Percentiles rank a stretch among this genome's conserved stretches.
Conservation (phyloP, 805 yeast genomes). For the Hanseniaspora nectarophila region DNA sequence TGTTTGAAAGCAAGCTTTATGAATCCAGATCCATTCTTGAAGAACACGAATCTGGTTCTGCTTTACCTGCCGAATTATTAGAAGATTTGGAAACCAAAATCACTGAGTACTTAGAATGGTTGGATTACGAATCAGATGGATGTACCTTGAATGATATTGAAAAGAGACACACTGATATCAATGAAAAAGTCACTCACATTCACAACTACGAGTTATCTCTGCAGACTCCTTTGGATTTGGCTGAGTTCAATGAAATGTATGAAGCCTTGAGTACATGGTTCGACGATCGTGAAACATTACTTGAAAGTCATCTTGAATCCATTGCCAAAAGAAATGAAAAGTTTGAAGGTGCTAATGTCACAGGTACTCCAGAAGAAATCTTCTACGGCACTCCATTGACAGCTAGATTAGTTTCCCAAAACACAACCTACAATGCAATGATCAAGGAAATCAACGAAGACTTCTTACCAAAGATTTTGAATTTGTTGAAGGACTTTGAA, state of each 20-base stretch:
- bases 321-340: slow-evolving; percentile 36
- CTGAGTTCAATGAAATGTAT: slow-evolving; percentile 35
- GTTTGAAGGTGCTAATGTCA: slow-evolving; percentile 36
- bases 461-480: not conserved
- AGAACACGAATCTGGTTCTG: slow-evolving; percentile 36
- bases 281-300: slow-evolving; percentile 36
- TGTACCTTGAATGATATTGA: slow-evolving; percentile 35
- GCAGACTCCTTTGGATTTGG: slow-evolving; percentile 36
- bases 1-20: slow-evolving; percentile 64
- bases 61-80: slow-evolving; percentile 33
- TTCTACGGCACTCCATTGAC: slow-evolving; percentile 33
- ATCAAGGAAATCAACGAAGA: not conserved
- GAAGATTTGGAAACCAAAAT: slow-evolving; percentile 32
- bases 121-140: slow-evolving; percentile 54
- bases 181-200: slow-evolving; percentile 26
- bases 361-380: slow-evolving; percentile 37
- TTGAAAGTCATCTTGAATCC: too few relatives aligned
- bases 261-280: slow-evolving; percentile 34
- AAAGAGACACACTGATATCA: slow-evolving; percentile 24
- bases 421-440: not conserved
- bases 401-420: slow-evolving; percentile 11
- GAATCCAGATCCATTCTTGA: slow-evolving; percentile 49
- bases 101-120: slow-evolving; percentile 54
- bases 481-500: slow-evolving; percentile 6
- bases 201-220: slow-evolving; percentile 33